Evolutionary conservation across 306 rosid genomes (phyloP).

Genomic region (Cicer yamashitae): DNA sequence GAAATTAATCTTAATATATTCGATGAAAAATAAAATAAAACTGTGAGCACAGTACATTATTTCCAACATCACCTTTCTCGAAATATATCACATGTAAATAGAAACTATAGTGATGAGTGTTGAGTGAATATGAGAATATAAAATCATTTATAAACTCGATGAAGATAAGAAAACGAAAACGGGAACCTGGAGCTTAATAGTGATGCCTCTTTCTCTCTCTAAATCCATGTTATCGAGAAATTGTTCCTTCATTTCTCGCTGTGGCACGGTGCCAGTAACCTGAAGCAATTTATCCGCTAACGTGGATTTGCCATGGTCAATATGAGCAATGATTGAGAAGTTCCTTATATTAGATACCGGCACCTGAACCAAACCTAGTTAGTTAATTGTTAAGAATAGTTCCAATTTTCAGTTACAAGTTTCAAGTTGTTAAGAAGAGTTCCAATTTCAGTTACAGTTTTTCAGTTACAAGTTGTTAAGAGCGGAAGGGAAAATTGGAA

Average conservation of each 20-base stretch:
- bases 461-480: background rate
- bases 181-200: slow-evolving; percentile 84
- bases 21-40: too few species aligned
- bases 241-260: slow-evolving; percentile 95
- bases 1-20: too few species aligned
- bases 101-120: background rate
- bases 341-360: slow-evolving; percentile 79
- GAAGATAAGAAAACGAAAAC: background rate
- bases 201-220: slow-evolving; percentile 93
- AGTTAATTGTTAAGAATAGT: background rate
- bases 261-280: slow-evolving; percentile 84
- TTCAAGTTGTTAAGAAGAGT: background rate
- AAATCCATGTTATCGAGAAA: slow-evolving; percentile 99
- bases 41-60: too few species aligned
- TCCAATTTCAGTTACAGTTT: background rate
- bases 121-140: background rate
- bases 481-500: background rate
- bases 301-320: slow-evolving; percentile 92
- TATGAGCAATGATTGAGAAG: slow-evolving; percentile 85
- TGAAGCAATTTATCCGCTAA: slow-evolving; percentile 89
- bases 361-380: slow-evolving; percentile 55
- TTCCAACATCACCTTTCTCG: too few species aligned
- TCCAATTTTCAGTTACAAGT: background rate
- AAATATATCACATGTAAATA: too few species aligned
- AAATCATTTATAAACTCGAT: background rate